Evolutionary conservation across 257 asterid genomes (phyloP).

Genomic region (Striga asiatica): DNA sequence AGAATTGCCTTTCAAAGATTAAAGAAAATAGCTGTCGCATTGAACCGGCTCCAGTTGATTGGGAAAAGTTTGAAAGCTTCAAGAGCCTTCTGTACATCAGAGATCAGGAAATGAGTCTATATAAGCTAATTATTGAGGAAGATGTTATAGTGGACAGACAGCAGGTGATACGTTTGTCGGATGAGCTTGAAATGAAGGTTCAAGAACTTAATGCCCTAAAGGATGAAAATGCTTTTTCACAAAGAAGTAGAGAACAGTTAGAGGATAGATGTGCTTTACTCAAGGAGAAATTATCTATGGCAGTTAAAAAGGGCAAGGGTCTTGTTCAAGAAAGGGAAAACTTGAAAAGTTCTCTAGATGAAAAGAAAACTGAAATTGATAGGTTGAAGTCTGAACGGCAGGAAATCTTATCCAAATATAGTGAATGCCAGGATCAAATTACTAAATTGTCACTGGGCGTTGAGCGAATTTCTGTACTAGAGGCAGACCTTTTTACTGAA

Average conservation of each 20-base stretch:
- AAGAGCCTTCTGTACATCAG: conserved; percentile 54
- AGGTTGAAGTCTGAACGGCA: conserved; percentile 54
- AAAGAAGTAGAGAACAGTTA: conserved; percentile 49
- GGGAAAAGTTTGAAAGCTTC: conserved; percentile 38
- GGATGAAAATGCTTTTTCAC: conserved; percentile 46
- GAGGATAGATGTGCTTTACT: conserved; percentile 73
- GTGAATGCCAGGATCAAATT: conserved; percentile 48
- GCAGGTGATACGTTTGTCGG: conserved; percentile 36
- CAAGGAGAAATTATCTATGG: conserved; percentile 85
- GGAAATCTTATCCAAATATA: conserved; percentile 28
- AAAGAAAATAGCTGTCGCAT: conserved; percentile 33
- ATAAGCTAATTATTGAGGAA: conserved; percentile 50
- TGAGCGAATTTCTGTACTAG: conserved; percentile 46
- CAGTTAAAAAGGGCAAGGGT: conserved; percentile 93
- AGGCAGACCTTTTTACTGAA: conserved; percentile 39
- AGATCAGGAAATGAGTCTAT: conserved; percentile 51
- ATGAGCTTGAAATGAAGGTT: conserved; percentile 35
- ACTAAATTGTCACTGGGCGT: conserved; percentile 42
- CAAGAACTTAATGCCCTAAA: conserved; percentile 36
- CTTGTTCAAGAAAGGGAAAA: conserved; percentile 89
- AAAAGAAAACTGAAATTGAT: conserved; percentile 58
- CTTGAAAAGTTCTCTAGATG: conserved; percentile 53
- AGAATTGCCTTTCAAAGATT: conserved; percentile 51
- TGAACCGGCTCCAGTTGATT: conserved; percentile 34
- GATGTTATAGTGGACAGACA: conserved; percentile 33